These are phyloP conservation scores for Aspergillus brunneoviolaceus DNA, from an alignment of 2,329 filamentous ascomycete genomes.

Conservation along the genomic window DNA sequence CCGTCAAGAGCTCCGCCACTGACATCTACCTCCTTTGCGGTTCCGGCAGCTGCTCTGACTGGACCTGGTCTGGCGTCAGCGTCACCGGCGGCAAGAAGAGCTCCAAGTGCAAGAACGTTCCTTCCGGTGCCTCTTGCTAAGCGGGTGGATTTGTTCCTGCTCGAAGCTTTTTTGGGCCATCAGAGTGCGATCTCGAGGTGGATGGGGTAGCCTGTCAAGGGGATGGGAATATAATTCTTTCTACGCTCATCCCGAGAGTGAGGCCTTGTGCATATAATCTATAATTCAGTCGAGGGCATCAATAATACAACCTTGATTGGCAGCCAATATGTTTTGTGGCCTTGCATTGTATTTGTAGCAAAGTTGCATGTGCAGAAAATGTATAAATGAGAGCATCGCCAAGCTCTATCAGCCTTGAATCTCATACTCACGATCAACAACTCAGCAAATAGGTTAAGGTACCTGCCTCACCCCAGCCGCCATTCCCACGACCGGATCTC, in stretches of 20 bases:
- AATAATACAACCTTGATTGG: background rate
- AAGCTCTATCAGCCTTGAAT: too few relatives aligned
- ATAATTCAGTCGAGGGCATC: background rate
- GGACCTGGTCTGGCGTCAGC: constrained; percentile 51
- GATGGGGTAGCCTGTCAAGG: background rate
- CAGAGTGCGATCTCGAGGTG: background rate
- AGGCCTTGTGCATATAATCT: background rate
- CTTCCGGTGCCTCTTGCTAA: constrained; percentile 33
- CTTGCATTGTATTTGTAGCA: too few relatives aligned
- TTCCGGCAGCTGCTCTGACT: constrained; percentile 46
- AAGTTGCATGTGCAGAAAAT: too few relatives aligned
- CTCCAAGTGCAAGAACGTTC: constrained; percentile 43
- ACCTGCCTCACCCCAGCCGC: too few relatives aligned
- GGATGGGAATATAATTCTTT: background rate
- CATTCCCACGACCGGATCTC: too few relatives aligned
- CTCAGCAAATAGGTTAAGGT: too few relatives aligned
- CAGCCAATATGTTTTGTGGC: background rate
- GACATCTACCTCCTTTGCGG: constrained; percentile 57
- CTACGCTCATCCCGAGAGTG: background rate
- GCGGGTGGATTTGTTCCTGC: background rate
- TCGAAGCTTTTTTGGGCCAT: background rate
- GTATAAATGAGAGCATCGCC: too few relatives aligned
- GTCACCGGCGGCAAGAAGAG: constrained; percentile 54
- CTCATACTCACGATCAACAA: too few relatives aligned
- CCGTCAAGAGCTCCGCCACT: constrained; percentile 32